Conservation (phyloP, 2,329 filamentous ascomycete species). For the Cytospora piceicola region DNA sequence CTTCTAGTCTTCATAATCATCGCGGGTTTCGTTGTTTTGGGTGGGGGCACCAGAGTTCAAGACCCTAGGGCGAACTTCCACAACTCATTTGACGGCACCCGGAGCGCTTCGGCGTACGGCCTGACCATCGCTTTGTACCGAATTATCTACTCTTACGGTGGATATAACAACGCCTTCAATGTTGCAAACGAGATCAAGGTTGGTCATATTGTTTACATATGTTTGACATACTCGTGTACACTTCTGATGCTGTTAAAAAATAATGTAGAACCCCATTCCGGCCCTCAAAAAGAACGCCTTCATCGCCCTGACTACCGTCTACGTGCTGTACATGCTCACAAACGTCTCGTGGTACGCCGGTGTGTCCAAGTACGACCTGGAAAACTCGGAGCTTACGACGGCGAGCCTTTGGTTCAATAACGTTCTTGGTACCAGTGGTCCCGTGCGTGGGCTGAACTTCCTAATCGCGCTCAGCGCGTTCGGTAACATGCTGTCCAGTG, state of each 20-base stretch:
- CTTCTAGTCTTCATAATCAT: constrained; percentile 13
- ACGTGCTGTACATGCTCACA: constrained; percentile 59
- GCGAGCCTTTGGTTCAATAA: constrained; percentile 63
- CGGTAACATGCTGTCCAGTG: constrained; percentile 60
- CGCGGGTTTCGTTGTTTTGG: constrained; percentile 16
- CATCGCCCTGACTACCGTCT: constrained; percentile 54
- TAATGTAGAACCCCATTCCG: constrained; percentile 56
- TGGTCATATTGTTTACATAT: neutral
- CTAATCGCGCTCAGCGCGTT: constrained; percentile 61
- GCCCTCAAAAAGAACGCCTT: constrained; percentile 56
- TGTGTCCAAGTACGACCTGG: constrained; percentile 58
- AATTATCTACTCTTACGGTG: constrained; percentile 62
- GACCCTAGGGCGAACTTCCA: constrained; percentile 11
- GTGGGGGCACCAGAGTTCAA: constrained; percentile 8
- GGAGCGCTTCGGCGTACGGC: constrained; percentile 32
- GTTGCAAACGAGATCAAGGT: constrained; percentile 64
- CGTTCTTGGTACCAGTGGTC: constrained; percentile 55
- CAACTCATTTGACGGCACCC: constrained; percentile 27
- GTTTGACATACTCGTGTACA: constrained; percentile 15
- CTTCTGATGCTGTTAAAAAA: no score
- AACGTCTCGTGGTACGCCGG: constrained; percentile 66
- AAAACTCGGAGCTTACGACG: constrained; percentile 49
- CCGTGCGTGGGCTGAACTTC: constrained; percentile 58
- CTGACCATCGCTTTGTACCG: constrained; percentile 52
- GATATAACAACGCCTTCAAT: constrained; percentile 64